Base-by-base conservation (phyloP, 2,329 filamentous ascomycete species). In the Verticillium zaregamsianum region DNA sequence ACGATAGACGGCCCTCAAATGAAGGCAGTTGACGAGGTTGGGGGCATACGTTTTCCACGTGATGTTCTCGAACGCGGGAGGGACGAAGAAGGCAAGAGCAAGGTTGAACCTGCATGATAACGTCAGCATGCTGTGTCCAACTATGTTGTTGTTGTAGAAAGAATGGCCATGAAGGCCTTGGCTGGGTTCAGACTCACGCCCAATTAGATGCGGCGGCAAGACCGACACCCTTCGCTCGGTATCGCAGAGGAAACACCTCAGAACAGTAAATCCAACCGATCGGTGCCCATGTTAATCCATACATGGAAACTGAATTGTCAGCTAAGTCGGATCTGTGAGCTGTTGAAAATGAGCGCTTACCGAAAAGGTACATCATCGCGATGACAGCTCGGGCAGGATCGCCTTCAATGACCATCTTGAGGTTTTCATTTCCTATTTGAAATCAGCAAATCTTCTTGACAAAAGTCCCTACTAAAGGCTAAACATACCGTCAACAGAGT, bases 141-240 rank as follows among this genome's bases (percentile, higher is more conserved):
- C n/a, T n/a, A n/a, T n/a, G n/a, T 35, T 35, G 9, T 33, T 35
- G 33, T 11, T 14, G 11, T 35, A 35, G 14, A 35, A 35, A 28
- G 28, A 28, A 28, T 5, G 5, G 28, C 28, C 28, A 5, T 5
- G 6, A 28, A 28, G 28, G 28, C 4, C 28, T 28, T 28, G 5
- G 3, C 5, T 28, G 33, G 33, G 45, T 23, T 25, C 11, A 20
- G 35, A 58, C 57, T 25, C 33, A 58, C 2, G 75, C 73, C 80
- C 80, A 82, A 70, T 82, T 82, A 4, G 75, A 73, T 1, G 82
- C 80, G 0, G 83, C 84, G 0, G 81, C 72, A 3, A 86, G 72
- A 20, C 82, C 80, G 7, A 84, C 82, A 57, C 80, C 82, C 69
- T 84, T 85, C 61, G 80, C 81, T 62, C 82, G 77, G 32, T 81